Evolutionary conservation across 768 basidiomycete genomes (phyloP), one percentile per base, ranked within the genome.

Genomic region (Gloeopeniophorella convolvens): DNA sequence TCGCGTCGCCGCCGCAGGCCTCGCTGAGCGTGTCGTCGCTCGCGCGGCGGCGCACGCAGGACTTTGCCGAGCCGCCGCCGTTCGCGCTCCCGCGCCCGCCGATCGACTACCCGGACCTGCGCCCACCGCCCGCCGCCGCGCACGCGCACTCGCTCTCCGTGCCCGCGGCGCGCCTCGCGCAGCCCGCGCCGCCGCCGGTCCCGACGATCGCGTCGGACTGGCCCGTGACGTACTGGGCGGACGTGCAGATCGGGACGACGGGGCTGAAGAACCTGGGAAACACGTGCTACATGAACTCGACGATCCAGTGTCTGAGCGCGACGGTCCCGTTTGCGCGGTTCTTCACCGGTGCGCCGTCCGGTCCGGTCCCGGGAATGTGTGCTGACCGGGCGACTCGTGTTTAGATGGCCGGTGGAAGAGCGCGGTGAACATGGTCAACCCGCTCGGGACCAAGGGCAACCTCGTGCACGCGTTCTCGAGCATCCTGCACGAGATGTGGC

Each of bases 241-340:
- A 93, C 63, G 72, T 80, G 33, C 78, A 84, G 54, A 81, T 93
- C 46, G 85, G 84, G 20, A 82, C 81, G 16, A 81, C 83, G 0
- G 95, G 95, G 3, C 66, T 99, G 63, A 94, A 94, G 77, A 99
- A 99, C 64, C 63, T 98, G 53, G 85, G 88, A 15, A 98, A 97
- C 65, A 99, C 96, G 7, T 99, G 96, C 66, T 99, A 98, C 64
- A 98, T 98, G 92, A 98, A 98, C 65, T 89, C 96, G 26, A 93
- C 92, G 5, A 80, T 99, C 13, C 96, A 99, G 67, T 99, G 96
- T 65, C 71, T 99, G 63, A 92, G 85, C 63, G 94, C 94, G 0
- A 96, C 95, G 0, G 80, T 88, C 6, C 95, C 95, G 0, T 95
- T 99, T 66, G 80, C 93, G 26, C 76, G 83, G 46, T 97, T 94